phyloP scores from a whole-genome alignment of 2,329 filamentous ascomycete species.

The Exophiala dermatitidis region DNA sequence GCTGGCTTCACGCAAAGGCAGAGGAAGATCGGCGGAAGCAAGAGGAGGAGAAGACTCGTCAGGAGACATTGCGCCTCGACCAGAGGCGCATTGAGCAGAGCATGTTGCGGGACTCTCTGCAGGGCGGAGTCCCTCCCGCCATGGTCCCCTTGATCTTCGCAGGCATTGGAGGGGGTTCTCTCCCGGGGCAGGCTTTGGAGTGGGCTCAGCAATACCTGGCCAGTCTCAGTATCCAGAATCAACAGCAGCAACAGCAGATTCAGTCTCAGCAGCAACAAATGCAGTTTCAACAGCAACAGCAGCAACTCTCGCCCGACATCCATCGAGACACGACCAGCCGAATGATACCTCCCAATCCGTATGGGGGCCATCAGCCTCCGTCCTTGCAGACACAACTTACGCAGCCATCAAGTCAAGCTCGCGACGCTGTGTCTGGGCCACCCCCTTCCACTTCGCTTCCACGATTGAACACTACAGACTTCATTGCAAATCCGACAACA shows the following conservation, averaged over 20 bases:
- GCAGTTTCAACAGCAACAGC: constrained; percentile 22
- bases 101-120: constrained; percentile 62
- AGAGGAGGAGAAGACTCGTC: constrained; percentile 62
- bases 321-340: constrained; percentile 28
- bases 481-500: constrained; percentile 24
- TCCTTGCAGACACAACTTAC: constrained; percentile 20
- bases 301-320: constrained; percentile 25
- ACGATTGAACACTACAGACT: constrained; percentile 39
- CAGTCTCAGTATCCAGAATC: constrained; percentile 36
- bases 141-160: constrained; percentile 70
- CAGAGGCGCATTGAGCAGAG: constrained; percentile 66
- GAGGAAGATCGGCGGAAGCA: constrained; percentile 68
- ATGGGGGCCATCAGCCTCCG: constrained; percentile 23
- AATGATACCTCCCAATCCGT: constrained; percentile 34
- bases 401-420: constrained; percentile 12
- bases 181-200: constrained; percentile 57
- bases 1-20: constrained; percentile 62
- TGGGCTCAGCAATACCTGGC: constrained; percentile 61
- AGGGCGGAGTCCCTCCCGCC: constrained; percentile 63
- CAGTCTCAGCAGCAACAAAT: constrained; percentile 24
- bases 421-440: constrained; percentile 28
- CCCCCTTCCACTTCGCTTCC: constrained; percentile 32
- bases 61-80: constrained; percentile 61
- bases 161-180: constrained; percentile 58
- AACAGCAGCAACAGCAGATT: constrained; percentile 36